A percentile compares a stretch with the other conserved stretches of the same genome.
Evolutionary conservation across 2,329 filamentous ascomycete species (phyloP).

Genomic region (Xylariaceae sp.): DNA sequence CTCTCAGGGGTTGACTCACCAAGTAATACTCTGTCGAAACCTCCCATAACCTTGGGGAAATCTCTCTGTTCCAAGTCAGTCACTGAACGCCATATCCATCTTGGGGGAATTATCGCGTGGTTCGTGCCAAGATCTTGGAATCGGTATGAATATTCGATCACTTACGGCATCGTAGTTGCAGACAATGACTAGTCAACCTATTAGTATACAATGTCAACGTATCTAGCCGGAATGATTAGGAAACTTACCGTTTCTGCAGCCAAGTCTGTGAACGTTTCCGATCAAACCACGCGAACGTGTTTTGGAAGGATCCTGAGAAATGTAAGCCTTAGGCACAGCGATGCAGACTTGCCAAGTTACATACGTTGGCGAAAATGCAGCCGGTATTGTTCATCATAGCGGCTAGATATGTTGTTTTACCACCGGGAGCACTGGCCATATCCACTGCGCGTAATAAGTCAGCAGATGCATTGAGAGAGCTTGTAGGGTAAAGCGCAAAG

Average conservation of each 20-base stretch:
- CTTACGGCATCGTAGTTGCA: constrained; percentile 79
- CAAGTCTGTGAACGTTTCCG: constrained; percentile 93
- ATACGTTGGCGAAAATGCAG: constrained; percentile 78
- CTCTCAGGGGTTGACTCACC: constrained; percentile 6
- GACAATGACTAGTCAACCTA: constrained; percentile 58
- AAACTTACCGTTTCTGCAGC: constrained; percentile 64
- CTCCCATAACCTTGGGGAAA: constrained; percentile 90
- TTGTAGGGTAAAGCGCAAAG: neutral
- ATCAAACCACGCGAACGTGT: constrained; percentile 92
- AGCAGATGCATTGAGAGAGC: constrained; percentile 32
- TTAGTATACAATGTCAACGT: neutral
- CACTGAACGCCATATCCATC: neutral
- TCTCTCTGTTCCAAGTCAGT: constrained; percentile 47
- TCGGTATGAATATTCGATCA: neutral
- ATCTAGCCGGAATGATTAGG: neutral
- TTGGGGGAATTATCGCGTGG: neutral
- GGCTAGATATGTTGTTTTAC: constrained; percentile 95
- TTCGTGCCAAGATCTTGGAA: neutral
- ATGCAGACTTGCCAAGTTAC: neutral
- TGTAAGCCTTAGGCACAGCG: constrained; percentile 2
- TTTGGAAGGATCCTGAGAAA: constrained; percentile 70
- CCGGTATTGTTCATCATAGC: constrained; percentile 97
- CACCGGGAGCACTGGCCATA: constrained; percentile 91
- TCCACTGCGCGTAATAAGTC: constrained; percentile 47
- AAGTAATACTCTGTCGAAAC: constrained; percentile 74